Conservation (phyloP, 140 eudicot genomes). For the Senecio squalidus region DNA sequence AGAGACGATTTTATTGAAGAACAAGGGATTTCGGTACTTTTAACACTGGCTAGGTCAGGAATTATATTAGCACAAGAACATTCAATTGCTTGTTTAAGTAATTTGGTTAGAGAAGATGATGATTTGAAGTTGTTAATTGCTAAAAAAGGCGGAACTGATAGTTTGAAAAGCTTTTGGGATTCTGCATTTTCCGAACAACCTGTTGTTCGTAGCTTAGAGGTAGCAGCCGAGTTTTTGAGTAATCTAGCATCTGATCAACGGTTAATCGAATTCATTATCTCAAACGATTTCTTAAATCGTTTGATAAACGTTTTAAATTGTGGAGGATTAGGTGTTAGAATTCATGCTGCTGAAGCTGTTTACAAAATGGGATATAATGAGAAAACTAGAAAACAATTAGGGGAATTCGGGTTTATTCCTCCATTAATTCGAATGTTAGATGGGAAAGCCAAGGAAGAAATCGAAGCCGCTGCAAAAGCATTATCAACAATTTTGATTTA, state of each 20-base stretch:
- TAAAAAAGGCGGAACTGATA: constrained; percentile 61
- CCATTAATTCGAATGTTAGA: constrained; percentile 50
- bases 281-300: constrained; percentile 43
- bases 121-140: constrained; percentile 54
- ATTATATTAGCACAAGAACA: constrained; percentile 68
- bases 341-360: constrained; percentile 69
- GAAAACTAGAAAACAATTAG: constrained; percentile 53
- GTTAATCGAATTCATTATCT: constrained; percentile 44
- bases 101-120: constrained; percentile 48
- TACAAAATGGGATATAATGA: constrained; percentile 47
- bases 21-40: constrained; percentile 41
- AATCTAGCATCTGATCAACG: constrained; percentile 52
- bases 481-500: constrained; percentile 42
- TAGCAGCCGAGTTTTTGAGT: constrained; percentile 48
- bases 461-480: constrained; percentile 66
- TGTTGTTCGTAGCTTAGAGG: constrained; percentile 39
- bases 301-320: constrained; percentile 41
- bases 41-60: constrained; percentile 60
- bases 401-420: constrained; percentile 55
- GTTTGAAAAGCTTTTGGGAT: constrained; percentile 66
- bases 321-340: constrained; percentile 61
- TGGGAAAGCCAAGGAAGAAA: constrained; percentile 71
- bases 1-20: constrained; percentile 59
- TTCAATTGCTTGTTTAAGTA: constrained; percentile 74
- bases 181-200: constrained; percentile 57